Conservation (phyloP, 2,329 filamentous ascomycete genomes). For the Exophiala sideris region DNA sequence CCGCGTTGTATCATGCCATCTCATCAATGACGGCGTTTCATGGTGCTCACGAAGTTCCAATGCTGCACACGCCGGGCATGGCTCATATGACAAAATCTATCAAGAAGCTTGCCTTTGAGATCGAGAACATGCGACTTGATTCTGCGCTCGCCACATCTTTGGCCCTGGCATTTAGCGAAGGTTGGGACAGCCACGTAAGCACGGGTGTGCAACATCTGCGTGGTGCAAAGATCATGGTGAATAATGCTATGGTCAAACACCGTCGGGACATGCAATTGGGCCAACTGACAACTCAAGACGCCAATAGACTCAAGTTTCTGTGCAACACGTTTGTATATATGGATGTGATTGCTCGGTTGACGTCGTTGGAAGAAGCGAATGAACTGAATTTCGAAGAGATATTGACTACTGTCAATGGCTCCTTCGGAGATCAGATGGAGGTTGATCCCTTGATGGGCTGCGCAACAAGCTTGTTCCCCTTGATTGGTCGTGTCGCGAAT, state of each 20-base stretch:
- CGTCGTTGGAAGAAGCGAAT: constrained; percentile 58
- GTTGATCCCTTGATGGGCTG: constrained; percentile 72
- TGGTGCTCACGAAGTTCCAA: constrained; percentile 45
- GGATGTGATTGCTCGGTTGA: constrained; percentile 68
- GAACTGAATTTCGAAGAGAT: constrained; percentile 53
- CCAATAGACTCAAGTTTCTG: constrained; percentile 58
- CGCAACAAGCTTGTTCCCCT: constrained; percentile 63
- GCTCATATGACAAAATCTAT: constrained; percentile 67
- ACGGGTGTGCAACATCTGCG: constrained; percentile 68
- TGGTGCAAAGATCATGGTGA: constrained; percentile 63
- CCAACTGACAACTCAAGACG: constrained; percentile 32
- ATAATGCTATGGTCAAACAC: constrained; percentile 54
- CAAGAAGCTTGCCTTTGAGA: constrained; percentile 54
- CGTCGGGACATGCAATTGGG: constrained; percentile 30
- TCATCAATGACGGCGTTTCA: constrained; percentile 69
- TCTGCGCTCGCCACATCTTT: constrained; percentile 68
- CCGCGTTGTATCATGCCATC: constrained; percentile 65
- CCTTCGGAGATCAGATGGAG: constrained; percentile 48
- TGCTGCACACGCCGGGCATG: constrained; percentile 60
- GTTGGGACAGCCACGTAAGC: constrained; percentile 67
- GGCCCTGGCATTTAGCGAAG: constrained; percentile 65
- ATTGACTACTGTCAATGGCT: constrained; percentile 35
- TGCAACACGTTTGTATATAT: constrained; percentile 72
- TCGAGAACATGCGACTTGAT: constrained; percentile 56
- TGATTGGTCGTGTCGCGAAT: constrained; percentile 64